phyloP scores from a whole-genome alignment of 768 basidiomycete species.

The Tylopilus plumbeoviolaceoides region DNA sequence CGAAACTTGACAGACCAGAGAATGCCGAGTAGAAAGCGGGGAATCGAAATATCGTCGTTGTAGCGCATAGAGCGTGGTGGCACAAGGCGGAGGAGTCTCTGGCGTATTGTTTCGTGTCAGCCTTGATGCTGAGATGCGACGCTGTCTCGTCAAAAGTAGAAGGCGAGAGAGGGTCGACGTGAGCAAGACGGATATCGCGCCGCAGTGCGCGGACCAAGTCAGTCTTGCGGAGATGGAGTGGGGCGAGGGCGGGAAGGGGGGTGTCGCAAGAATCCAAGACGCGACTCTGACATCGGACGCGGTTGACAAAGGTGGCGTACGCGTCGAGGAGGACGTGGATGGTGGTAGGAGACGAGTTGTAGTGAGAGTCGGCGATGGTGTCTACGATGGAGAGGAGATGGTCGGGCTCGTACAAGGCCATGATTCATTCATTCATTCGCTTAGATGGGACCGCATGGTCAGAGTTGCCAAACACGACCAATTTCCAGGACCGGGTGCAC shows the following conservation, averaged over 20 bases:
- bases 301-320: conserved; percentile 47
- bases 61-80: conserved; percentile 48
- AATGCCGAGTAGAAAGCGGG: conserved; percentile 43
- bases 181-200: conserved; percentile 48
- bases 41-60: conserved; percentile 50
- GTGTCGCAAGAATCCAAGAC: conserved; percentile 2
- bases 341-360: conserved; percentile 37
- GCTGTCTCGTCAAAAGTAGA: conserved; percentile 1
- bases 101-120: conserved; percentile 38
- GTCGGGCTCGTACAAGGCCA: conserved; percentile 10
- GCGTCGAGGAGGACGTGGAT: conserved; percentile 59
- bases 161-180: conserved; percentile 31
- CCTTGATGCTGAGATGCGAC: conserved; percentile 13
- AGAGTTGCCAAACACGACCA: neutral
- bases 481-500: neutral
- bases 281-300: conserved; percentile 32
- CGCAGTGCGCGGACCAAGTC: conserved; percentile 40
- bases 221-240: conserved; percentile 32
- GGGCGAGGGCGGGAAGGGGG: conserved; percentile 20
- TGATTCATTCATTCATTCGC: too few species aligned
- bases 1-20: conserved; percentile 38
- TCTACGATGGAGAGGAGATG: conserved; percentile 42
- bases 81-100: conserved; percentile 44
- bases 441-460: too few species aligned
- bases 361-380: conserved; percentile 44